Evolutionary conservation across 768 basidiomycete species (phyloP).

Genomic region (Hygrophoropsis aurantiaca): DNA sequence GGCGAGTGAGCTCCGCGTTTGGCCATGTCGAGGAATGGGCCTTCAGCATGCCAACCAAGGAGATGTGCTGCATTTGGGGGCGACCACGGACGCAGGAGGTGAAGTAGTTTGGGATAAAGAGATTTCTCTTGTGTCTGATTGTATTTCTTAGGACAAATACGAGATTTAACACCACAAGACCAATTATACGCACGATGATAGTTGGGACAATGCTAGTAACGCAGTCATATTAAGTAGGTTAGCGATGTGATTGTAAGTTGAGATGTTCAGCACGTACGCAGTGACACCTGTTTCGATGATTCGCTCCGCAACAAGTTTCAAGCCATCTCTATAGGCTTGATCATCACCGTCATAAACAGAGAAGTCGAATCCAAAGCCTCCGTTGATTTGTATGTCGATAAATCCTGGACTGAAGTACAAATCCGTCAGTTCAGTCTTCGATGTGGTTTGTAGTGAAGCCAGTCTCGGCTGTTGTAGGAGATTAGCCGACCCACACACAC

Average conservation of each 20-base stretch:
- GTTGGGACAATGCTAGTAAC: constrained; percentile 55
- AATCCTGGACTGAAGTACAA: constrained; percentile 65
- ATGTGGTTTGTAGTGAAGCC: no score
- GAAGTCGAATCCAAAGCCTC: constrained; percentile 86
- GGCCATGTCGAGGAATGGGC: constrained; percentile 80
- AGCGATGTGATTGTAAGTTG: constrained; percentile 8
- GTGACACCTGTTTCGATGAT: constrained; percentile 90
- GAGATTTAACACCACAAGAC: no score
- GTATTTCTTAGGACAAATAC: neutral
- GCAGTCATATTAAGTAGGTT: constrained; percentile 25
- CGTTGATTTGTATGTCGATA: constrained; percentile 89
- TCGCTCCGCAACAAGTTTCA: constrained; percentile 69
- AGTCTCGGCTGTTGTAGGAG: neutral
- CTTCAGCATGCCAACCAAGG: constrained; percentile 90
- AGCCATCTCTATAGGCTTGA: constrained; percentile 61
- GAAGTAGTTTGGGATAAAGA: constrained; percentile 68
- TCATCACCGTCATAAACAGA: constrained; percentile 78
- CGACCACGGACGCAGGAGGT: constrained; percentile 66
- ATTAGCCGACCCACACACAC: constrained; percentile 27
- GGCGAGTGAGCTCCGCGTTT: constrained; percentile 85
- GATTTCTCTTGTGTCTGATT: constrained; percentile 75
- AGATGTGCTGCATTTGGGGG: constrained; percentile 65
- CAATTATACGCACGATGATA: constrained; percentile 55
- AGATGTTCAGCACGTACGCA: constrained; percentile 53
- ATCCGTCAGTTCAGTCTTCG: constrained; percentile 7